phyloP scores from a whole-genome alignment of 2,329 filamentous ascomycete genomes.

The Neonectria hederae region DNA sequence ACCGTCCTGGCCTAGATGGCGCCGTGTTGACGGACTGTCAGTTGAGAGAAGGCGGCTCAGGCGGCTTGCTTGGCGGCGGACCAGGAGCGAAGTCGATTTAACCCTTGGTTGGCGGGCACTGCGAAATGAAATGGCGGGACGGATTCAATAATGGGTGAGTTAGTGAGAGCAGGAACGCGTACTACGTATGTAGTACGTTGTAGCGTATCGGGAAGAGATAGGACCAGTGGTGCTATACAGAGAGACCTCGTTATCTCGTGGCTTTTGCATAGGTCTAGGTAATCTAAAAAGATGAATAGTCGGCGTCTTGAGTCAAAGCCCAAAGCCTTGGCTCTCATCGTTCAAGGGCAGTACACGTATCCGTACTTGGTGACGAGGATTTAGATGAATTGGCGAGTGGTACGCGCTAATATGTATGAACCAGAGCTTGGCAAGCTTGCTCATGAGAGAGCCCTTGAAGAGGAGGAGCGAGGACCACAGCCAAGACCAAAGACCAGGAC shows the following conservation, averaged over 20 bases:
- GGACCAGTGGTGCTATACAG: not conserved
- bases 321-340: not conserved
- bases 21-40: not conserved
- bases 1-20: not conserved
- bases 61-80: not conserved
- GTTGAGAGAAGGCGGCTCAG: not conserved
- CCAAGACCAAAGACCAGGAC: not conserved
- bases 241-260: not conserved
- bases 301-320: constrained; percentile 7
- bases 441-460: not conserved
- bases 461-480: not conserved
- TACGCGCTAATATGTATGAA: not conserved
- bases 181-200: too few relatives aligned
- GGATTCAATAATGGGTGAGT: not conserved
- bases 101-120: not conserved
- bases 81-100: not conserved
- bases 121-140: constrained; percentile 12
- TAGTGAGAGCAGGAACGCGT: not conserved
- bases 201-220: not conserved
- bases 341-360: constrained; percentile 12
- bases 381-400: not conserved
- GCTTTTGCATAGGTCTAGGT: not conserved
- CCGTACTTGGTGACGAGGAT: not conserved
- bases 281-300: constrained; percentile 16
- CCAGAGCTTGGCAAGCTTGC: not conserved